Percentiles rank a stretch among this genome's conserved stretches.
These are phyloP conservation scores for Penicillium sp. DNA, from an alignment of 2,329 filamentous ascomycete genomes.

Conservation along the genomic window DNA sequence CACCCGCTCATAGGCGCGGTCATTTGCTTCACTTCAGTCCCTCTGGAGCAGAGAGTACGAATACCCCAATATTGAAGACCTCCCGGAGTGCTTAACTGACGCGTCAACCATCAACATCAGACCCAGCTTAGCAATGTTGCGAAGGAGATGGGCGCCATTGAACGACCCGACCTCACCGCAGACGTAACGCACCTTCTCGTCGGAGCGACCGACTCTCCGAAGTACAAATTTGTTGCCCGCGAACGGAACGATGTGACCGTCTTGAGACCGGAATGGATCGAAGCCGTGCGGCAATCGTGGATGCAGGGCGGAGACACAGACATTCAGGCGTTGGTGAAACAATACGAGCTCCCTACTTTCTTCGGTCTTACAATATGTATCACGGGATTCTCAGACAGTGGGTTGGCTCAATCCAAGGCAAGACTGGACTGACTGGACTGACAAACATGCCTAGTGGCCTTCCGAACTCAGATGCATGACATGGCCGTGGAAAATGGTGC, in stretches of 20 bases:
- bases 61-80: neutral
- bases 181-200: slow-evolving; percentile 95
- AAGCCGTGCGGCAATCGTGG: slow-evolving; percentile 79
- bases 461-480: slow-evolving; percentile 71
- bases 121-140: slow-evolving; percentile 54
- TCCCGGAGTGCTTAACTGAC: slow-evolving; percentile 17
- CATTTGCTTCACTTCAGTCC: slow-evolving; percentile 85
- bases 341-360: slow-evolving; percentile 53
- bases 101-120: slow-evolving; percentile 29
- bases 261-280: slow-evolving; percentile 81
- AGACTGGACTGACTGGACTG: neutral
- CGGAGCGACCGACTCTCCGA: slow-evolving; percentile 84
- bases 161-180: slow-evolving; percentile 91
- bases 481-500: slow-evolving; percentile 72
- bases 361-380: slow-evolving; percentile 65
- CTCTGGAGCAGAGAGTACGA: slow-evolving; percentile 75
- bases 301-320: slow-evolving; percentile 76
- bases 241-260: slow-evolving; percentile 84
- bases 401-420: slow-evolving; percentile 26
- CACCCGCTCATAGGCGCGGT: slow-evolving; percentile 71
- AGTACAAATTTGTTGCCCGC: slow-evolving; percentile 93
- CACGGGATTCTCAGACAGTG: slow-evolving; percentile 70
- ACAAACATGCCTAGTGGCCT: slow-evolving; percentile 53
- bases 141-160: slow-evolving; percentile 78
- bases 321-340: slow-evolving; percentile 67